These are phyloP conservation scores for Lanzia echinophila DNA, from an alignment of 2,329 filamentous ascomycete species.

Conservation along the genomic window DNA sequence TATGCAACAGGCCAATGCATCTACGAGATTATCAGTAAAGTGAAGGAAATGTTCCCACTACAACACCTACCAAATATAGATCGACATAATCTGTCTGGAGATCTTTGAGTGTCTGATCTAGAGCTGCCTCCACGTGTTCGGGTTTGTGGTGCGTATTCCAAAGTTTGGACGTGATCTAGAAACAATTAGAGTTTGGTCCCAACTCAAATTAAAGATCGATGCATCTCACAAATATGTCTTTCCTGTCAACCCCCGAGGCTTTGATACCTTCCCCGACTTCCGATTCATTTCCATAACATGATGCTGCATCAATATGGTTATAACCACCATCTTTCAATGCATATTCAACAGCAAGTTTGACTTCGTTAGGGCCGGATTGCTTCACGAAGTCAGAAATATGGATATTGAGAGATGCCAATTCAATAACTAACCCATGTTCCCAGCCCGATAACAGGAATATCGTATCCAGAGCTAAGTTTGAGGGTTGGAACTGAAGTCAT, in stretches of 20 bases:
- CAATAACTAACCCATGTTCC: conserved; percentile 32
- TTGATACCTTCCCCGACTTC: conserved; percentile 75
- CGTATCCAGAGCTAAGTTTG: conserved; percentile 35
- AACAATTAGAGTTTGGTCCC: background rate
- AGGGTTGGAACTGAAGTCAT: conserved; percentile 18
- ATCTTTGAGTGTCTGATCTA: conserved; percentile 66
- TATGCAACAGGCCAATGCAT: conserved; percentile 74
- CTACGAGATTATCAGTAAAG: background rate
- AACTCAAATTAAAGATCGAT: background rate
- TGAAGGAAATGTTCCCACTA: background rate
- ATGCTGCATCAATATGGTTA: conserved; percentile 51
- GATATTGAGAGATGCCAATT: background rate
- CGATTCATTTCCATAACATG: conserved; percentile 74
- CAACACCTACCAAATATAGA: conserved; percentile 48
- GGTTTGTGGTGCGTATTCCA: conserved; percentile 71
- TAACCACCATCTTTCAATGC: conserved; percentile 44
- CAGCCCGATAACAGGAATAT: conserved; percentile 35
- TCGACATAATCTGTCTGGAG: conserved; percentile 78
- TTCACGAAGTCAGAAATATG: conserved; percentile 25
- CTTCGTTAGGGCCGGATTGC: conserved; percentile 40
- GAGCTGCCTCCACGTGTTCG: conserved; percentile 57
- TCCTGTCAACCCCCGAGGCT: conserved; percentile 56
- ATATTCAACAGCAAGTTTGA: conserved; percentile 32
- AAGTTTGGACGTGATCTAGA: conserved; percentile 60
- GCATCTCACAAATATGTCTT: conserved; percentile 46